Percentiles rank a stretch among this genome's conserved stretches.
These are phyloP conservation scores for Trametes versicolor DNA, from an alignment of 1,284 basidiomycete species.

Conservation along the genomic window DNA sequence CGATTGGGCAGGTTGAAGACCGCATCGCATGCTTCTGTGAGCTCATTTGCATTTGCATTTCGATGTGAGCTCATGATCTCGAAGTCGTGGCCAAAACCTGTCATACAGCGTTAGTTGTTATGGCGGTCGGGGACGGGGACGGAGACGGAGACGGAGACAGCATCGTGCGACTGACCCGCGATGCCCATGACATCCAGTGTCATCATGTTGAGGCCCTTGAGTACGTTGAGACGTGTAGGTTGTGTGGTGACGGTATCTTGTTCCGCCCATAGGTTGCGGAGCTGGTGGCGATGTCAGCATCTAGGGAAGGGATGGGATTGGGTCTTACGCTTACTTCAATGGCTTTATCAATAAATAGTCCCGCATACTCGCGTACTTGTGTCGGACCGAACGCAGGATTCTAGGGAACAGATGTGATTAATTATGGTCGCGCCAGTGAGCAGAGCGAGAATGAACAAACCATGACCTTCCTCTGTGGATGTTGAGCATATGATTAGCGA, in stretches of 20 bases:
- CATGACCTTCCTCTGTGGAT: neutral
- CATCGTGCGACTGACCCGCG: conserved; percentile 48
- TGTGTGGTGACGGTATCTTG: conserved; percentile 22
- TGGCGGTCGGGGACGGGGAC: neutral
- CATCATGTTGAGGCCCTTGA: conserved; percentile 50
- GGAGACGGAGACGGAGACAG: neutral
- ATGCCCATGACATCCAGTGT: conserved; percentile 61
- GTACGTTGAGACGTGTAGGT: conserved; percentile 49
- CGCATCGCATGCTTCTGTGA: conserved; percentile 48
- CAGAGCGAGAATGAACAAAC: neutral
- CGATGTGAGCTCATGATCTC: conserved; percentile 40
- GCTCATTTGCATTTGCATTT: conserved; percentile 45
- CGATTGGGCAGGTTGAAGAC: conserved; percentile 20
- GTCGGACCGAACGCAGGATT: conserved; percentile 67
- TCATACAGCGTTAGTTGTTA: too few relatives aligned
- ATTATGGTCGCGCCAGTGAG: too few relatives aligned
- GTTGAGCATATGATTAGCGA: too few relatives aligned
- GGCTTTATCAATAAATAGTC: conserved; percentile 61
- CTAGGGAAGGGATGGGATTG: too few relatives aligned
- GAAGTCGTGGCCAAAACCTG: conserved; percentile 64
- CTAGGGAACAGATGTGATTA: conserved; percentile 36
- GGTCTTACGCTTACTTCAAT: conserved; percentile 47
- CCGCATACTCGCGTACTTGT: conserved; percentile 47
- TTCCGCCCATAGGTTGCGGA: conserved; percentile 40
- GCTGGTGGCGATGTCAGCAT: conserved; percentile 22